Evolutionary conservation across 495 filamentous ascomycete species (phyloP).

Genomic region (Podospora sp.): DNA sequence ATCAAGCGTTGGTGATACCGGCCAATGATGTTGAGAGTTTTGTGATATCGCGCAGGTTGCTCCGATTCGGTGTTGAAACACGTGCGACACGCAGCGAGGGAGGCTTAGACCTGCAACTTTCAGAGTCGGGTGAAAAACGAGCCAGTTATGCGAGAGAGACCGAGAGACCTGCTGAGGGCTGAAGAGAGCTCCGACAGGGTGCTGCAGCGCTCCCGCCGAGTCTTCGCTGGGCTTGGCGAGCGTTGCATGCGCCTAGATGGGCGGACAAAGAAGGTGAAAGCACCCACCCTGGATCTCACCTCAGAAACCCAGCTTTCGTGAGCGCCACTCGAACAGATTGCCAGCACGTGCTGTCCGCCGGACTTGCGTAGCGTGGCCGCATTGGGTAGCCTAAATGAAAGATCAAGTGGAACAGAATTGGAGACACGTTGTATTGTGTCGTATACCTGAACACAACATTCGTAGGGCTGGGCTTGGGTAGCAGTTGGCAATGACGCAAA

Average conservation of each 20-base stretch:
- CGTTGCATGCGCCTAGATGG: not conserved
- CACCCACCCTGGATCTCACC: not conserved
- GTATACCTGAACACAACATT: not conserved
- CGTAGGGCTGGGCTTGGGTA: not conserved
- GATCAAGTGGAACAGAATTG: not conserved
- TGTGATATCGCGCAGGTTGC: not conserved
- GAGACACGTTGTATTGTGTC: not conserved
- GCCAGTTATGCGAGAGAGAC: not conserved
- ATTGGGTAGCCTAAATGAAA: not conserved
- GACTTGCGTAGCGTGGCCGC: not conserved
- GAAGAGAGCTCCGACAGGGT: not conserved
- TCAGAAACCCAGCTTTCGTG: not conserved
- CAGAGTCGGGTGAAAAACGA: not conserved
- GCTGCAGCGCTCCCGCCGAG: not conserved
- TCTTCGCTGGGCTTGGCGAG: not conserved
- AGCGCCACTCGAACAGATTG: not conserved
- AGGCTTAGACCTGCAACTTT: not conserved
- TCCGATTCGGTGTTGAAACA: not conserved
- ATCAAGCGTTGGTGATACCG: not conserved
- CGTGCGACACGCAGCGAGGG: not conserved
- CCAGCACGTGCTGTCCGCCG: not conserved
- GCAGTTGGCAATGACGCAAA: not conserved
- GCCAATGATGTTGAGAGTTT: not conserved
- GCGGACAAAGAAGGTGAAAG: not conserved
- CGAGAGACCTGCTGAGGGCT: not conserved